phyloP scores from a whole-genome alignment of 352 stramenopile species.

The Pythium oligandrum region DNA sequence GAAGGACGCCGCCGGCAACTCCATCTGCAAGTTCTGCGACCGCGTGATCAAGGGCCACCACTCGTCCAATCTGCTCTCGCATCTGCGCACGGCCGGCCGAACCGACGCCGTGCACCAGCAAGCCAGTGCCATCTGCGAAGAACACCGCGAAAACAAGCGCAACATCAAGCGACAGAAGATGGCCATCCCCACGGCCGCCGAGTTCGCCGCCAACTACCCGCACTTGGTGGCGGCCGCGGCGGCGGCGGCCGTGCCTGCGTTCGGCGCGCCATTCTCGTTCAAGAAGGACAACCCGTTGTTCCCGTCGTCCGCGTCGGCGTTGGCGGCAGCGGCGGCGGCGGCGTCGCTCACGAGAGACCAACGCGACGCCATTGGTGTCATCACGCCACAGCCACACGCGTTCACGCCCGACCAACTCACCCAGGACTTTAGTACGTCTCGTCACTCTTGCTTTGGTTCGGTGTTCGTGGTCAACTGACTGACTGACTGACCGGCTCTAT shows the following conservation, averaged over 20 bases:
- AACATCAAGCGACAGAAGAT: conserved; percentile 72
- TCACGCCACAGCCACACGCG: conserved; percentile 16
- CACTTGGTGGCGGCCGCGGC: conserved; percentile 40
- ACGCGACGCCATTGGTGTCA: conserved; percentile 15
- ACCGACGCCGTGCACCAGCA: conserved; percentile 70
- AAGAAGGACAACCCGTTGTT: conserved; percentile 20
- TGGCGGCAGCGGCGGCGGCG: conserved; percentile 36
- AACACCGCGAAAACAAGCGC: conserved; percentile 77
- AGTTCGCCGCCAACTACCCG: conserved; percentile 46
- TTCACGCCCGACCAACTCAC: conserved; percentile 59
- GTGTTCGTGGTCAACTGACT: neutral
- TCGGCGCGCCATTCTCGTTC: conserved; percentile 17
- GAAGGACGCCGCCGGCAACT: conserved; percentile 71
- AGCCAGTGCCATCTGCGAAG: conserved; percentile 67
- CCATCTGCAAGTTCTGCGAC: conserved; percentile 81
- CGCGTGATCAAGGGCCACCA: conserved; percentile 84
- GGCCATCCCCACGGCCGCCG: conserved; percentile 38
- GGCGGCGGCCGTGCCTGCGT: conserved; percentile 27
- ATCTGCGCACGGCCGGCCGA: conserved; percentile 67
- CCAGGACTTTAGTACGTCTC: conserved; percentile 49
- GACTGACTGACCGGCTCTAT: conserved; percentile 1
- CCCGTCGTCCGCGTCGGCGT: conserved; percentile 13
- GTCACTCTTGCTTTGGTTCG: conserved; percentile 2
- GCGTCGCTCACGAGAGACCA: conserved; percentile 52
- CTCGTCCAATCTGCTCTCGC: conserved; percentile 77